Evolutionary conservation across 257 asterid genomes (phyloP).

Genomic region (Plantago major): DNA sequence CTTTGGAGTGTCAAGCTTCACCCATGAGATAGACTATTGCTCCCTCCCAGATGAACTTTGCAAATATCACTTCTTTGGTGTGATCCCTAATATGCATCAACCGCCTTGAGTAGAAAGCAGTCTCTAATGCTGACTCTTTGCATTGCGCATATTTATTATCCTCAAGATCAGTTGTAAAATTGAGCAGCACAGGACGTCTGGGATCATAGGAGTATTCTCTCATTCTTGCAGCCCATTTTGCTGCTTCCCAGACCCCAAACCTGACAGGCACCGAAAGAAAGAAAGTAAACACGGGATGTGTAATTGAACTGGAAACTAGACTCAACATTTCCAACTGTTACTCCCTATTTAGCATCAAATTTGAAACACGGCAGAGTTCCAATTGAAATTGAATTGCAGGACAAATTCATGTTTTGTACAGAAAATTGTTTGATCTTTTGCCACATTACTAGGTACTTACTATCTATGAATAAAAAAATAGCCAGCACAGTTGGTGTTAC

Average conservation of each 20-base stretch:
- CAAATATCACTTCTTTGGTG: constrained; percentile 9
- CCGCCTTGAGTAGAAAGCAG: constrained; percentile 65
- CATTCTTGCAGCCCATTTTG: constrained; percentile 85
- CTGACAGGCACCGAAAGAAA: constrained; percentile 30
- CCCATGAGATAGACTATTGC: neutral
- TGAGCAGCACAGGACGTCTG: constrained; percentile 65
- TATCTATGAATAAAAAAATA: too few relatives aligned
- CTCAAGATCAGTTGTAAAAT: constrained; percentile 72
- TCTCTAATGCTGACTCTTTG: constrained; percentile 84
- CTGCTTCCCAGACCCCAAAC: constrained; percentile 98
- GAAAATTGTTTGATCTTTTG: neutral
- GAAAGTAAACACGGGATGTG: neutral
- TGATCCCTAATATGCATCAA: constrained; percentile 36
- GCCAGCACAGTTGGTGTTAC: constrained; percentile 28
- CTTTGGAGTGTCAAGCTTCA: too few relatives aligned
- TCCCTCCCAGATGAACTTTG: constrained; percentile 1
- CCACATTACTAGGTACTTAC: too few relatives aligned
- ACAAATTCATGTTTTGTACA: neutral
- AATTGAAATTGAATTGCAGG: too few relatives aligned
- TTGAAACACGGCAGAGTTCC: too few relatives aligned
- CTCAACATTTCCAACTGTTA: neutral
- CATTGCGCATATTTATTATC: constrained; percentile 74
- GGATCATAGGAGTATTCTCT: constrained; percentile 84
- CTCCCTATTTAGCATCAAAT: too few relatives aligned
- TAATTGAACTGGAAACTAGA: neutral